Conservation (phyloP, 306 rosid species). For the Ammopiptanthus mongolicus region DNA sequence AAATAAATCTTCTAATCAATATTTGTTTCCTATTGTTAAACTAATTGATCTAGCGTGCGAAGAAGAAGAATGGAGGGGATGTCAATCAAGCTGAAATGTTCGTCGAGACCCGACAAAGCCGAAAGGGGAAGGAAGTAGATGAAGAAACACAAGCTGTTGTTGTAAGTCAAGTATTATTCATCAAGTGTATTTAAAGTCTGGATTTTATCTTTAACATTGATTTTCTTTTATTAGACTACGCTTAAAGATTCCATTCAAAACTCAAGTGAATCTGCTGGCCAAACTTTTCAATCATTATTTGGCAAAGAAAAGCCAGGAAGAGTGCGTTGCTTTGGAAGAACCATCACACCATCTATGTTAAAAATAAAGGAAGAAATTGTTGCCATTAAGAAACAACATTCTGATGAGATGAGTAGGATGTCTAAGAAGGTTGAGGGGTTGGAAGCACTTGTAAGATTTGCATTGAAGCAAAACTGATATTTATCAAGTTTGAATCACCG, state of each 20-base stretch:
- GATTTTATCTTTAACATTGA: not conserved
- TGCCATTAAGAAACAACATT: not conserved
- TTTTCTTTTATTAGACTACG: not conserved
- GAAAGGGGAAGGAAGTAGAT: not conserved
- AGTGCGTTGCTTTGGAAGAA: not conserved
- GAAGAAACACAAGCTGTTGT: not conserved
- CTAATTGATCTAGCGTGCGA: too few species aligned
- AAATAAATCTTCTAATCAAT: too few species aligned
- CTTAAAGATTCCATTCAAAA: too few species aligned
- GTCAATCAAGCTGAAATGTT: not conserved
- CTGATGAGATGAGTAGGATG: not conserved
- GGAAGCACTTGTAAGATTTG: not conserved
- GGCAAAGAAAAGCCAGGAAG: not conserved
- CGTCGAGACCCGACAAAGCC: not conserved
- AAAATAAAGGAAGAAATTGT: not conserved
- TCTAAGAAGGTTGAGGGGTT: too few species aligned
- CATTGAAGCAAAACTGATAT: not conserved
- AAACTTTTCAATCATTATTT: not conserved
- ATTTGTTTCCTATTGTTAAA: too few species aligned
- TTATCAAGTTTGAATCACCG: too few species aligned
- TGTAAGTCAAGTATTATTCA: too few species aligned
- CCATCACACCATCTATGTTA: not conserved
- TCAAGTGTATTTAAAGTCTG: not conserved
- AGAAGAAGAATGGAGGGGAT: too few species aligned
- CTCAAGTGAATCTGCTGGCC: too few species aligned